phyloP scores from a whole-genome alignment of 2,329 filamentous ascomycete genomes.

The Epichloe scottii region DNA sequence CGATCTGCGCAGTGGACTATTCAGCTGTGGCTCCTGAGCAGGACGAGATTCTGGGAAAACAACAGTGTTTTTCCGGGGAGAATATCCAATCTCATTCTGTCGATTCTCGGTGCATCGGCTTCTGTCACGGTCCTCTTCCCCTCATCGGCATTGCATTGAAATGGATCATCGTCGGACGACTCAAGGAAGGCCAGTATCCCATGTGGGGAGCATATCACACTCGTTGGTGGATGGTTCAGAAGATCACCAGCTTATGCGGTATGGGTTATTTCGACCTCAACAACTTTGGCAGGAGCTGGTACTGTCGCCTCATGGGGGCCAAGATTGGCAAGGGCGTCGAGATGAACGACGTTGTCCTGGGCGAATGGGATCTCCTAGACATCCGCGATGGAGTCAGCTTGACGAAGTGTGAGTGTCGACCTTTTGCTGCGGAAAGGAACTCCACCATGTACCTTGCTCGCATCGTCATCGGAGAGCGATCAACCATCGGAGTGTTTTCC shows the following conservation, averaged over 20 bases:
- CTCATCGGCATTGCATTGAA: slow-evolving; percentile 35
- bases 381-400: slow-evolving; percentile 37
- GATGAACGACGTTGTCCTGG: slow-evolving; percentile 29
- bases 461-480: slow-evolving; percentile 35
- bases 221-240: slow-evolving; percentile 46
- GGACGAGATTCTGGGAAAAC: slow-evolving; percentile 26
- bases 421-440: slow-evolving; percentile 41
- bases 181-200: slow-evolving; percentile 39
- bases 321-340: slow-evolving; percentile 38
- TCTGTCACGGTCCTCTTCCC: slow-evolving; percentile 26
- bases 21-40: slow-evolving; percentile 34
- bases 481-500: slow-evolving; percentile 33
- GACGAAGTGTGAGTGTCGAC: slow-evolving; percentile 34
- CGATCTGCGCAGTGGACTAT: slow-evolving; percentile 38
- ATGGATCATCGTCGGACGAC: slow-evolving; percentile 41
- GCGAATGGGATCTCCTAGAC: slow-evolving; percentile 44
- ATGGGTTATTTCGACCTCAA: slow-evolving; percentile 30
- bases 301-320: slow-evolving; percentile 39
- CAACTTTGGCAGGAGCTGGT: slow-evolving; percentile 27
- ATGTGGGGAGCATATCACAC: slow-evolving; percentile 49
- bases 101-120: slow-evolving; percentile 29
- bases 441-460: slow-evolving; percentile 43
- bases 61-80: slow-evolving; percentile 28
- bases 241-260: slow-evolving; percentile 35
- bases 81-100: slow-evolving; percentile 33